Evolutionary conservation across 2,329 filamentous ascomycete species (phyloP), one percentile per base, ranked within the genome.

Genomic region (Hypoxylon sp.): DNA sequence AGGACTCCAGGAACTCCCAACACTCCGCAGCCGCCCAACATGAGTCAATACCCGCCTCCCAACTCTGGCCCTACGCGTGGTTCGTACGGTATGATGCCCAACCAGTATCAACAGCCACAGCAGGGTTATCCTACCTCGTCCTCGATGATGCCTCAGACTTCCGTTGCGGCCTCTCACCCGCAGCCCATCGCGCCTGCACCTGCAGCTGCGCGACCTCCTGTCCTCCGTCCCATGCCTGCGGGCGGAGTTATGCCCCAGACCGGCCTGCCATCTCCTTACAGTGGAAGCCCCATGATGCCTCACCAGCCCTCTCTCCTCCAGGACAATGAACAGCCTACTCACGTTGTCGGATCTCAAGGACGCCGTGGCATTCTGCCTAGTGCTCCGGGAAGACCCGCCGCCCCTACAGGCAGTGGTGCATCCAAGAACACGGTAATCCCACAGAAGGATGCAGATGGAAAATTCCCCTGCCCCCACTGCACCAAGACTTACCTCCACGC

Each of bases 401-500:
- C 94, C 27, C 90, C 92, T 33, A 85, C 91, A 20, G 91, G 93
- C 48, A 90, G 89, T 72, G 87, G 88, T 48, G 85, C 88, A 31
- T 86, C 88, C 8, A 97, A 97, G 86, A 93, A 88, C 76, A 91
- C 92, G 68, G 89, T 93, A 70, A 96, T 97, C 71, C 94, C 95
- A 14, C 92, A 93, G 75, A 98, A 98, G 85, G 95, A 98, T 81
- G 94, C 94, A 7, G 95, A 98, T 80, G 96, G 96, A 78, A 98
- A 98, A 85, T 99, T 97, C 79, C 95, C 96, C 67, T 99, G 96
- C 83, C 94, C 94, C 76, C 95, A 98, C 81, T 99, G 96, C 84
- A 97, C 94, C 77, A 98, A 98, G 86, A 98, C 95, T 6, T 99
- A 99, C 79, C 86, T 98, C 64, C 96, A 98, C 80, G 92, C 95